Conservation (phyloP, 2,329 filamentous ascomycete species). For the Colletotrichum sp. region DNA sequence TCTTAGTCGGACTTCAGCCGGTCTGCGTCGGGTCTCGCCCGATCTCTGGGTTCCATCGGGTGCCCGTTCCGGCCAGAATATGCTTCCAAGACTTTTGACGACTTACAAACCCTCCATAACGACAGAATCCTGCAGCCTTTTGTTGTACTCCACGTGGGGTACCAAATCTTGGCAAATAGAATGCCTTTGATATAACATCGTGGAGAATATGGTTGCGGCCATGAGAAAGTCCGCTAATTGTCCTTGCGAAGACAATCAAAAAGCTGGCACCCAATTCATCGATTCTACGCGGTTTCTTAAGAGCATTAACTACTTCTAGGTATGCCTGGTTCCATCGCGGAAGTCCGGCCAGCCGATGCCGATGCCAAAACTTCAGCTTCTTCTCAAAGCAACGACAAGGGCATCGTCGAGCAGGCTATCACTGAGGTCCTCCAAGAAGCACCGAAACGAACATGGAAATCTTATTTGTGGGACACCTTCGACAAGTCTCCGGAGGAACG, state of each 20-base stretch:
- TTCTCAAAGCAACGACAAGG: not conserved
- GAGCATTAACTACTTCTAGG: not conserved
- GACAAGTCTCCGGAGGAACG: conserved; percentile 45
- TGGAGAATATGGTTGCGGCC: not conserved
- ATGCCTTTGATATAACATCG: not conserved
- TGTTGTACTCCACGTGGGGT: not conserved
- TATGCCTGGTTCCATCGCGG: not conserved
- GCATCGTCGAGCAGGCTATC: not conserved
- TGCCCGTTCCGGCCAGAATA: not conserved
- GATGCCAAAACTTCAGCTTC: not conserved
- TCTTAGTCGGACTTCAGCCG: not conserved
- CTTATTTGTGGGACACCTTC: conserved; percentile 53
- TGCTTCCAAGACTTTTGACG: not conserved
- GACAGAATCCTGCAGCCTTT: not conserved
- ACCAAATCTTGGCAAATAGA: not conserved
- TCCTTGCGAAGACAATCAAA: not conserved
- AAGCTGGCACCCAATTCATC: not conserved
- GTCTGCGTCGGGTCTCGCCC: not conserved
- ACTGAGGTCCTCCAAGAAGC: conserved; percentile 25
- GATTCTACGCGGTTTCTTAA: not conserved
- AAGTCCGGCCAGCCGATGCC: not conserved
- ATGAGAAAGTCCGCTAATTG: not conserved
- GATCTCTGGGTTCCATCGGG: not conserved
- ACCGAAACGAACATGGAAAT: conserved; percentile 47
- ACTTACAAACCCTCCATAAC: conserved; percentile 1